A percentile compares a stretch with the other conserved stretches of the same genome.
Evolutionary conservation across 2,329 filamentous ascomycete genomes (phyloP).

Genomic region (Thelonectria rubi): DNA sequence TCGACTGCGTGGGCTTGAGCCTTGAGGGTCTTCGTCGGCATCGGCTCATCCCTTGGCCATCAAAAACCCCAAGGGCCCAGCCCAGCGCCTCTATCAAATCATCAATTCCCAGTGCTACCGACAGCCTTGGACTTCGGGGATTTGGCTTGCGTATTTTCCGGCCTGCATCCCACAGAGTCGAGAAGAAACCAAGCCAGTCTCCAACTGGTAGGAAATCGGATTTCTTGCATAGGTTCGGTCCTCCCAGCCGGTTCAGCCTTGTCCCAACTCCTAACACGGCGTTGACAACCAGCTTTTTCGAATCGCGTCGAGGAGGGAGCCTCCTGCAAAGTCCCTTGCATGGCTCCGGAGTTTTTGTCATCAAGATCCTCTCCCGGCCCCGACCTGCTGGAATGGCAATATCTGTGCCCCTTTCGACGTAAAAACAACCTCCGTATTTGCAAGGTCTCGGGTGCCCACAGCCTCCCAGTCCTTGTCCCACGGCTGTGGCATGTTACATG

Average conservation of each 20-base stretch:
- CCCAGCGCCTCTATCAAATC: background rate
- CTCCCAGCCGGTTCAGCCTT: background rate
- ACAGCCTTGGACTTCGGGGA: background rate
- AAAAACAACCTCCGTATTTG: constrained; percentile 6
- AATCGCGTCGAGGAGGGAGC: too few relatives aligned
- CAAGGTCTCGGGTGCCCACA: constrained; percentile 11
- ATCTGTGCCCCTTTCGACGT: constrained; percentile 15
- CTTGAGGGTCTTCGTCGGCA: constrained; percentile 3
- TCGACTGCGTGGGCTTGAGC: constrained; percentile 1
- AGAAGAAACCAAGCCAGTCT: constrained; percentile 10
- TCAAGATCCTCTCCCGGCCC: background rate
- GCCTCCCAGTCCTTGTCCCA: constrained; percentile 10
- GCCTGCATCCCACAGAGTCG: background rate
- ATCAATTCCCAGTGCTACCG: background rate
- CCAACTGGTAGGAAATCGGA: constrained; percentile 14
- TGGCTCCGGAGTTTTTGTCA: background rate
- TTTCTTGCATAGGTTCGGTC: background rate
- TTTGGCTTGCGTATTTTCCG: constrained; percentile 20
- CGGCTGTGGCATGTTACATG: background rate
- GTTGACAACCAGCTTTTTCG: background rate
- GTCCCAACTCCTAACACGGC: background rate
- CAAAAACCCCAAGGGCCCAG: background rate
- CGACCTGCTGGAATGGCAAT: constrained; percentile 16
- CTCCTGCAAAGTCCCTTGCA: background rate
- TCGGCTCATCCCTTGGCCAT: constrained; percentile 7